Evolutionary conservation across 441 rosid species (phyloP), one percentile per base, ranked within the genome.

Genomic region (Dalechampia spathulata): DNA sequence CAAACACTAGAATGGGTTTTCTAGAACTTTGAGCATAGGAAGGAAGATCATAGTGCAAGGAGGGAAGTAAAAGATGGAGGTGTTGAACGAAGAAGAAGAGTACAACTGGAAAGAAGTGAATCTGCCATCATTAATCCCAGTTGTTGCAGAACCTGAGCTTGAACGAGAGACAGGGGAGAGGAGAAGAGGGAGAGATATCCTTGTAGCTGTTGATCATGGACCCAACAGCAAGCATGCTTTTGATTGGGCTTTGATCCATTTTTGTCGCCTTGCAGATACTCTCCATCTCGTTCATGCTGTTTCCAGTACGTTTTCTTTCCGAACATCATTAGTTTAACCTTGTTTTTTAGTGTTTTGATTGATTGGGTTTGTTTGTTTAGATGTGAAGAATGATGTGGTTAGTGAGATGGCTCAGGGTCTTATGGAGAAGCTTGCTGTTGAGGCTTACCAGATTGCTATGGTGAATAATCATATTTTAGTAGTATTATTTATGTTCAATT

Each of bases 261-360:
- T 83, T 51, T 75, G 92, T 67, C 76, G 93, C 47, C 77, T 83
- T 34, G 89, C 95, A 16, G 95, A 90, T 72, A 85, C 94, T 57
- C 51, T 87, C 47, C 94, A 87, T 60, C 91, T 90, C 44, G 81
- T 87, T 32, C 95, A 85, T 51, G 96, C 91, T 38, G 90, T 87
- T 71, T 78, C 94, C 52, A 80, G 94, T 90, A 60, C n/a, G 62
- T 56, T 22, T 48, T 2, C 5, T 40, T 30, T 30, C 8, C 4
- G 34, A 8, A 8, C 8, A 3, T 30, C 34, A 30, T 4, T 30
- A 3, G 5, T 30, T 30, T 30, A 3, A 30, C 8, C 34, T 30
- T 30, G 4, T 30, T 30, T 4, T 30, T 30, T 30, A 8, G 34
- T 30, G 34, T 22, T 14, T 39, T 53, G 0, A 21, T 36, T 16